These are phyloP conservation scores for Tephrocybe rancida DNA, from an alignment of 768 basidiomycete species.

Conservation along the genomic window DNA sequence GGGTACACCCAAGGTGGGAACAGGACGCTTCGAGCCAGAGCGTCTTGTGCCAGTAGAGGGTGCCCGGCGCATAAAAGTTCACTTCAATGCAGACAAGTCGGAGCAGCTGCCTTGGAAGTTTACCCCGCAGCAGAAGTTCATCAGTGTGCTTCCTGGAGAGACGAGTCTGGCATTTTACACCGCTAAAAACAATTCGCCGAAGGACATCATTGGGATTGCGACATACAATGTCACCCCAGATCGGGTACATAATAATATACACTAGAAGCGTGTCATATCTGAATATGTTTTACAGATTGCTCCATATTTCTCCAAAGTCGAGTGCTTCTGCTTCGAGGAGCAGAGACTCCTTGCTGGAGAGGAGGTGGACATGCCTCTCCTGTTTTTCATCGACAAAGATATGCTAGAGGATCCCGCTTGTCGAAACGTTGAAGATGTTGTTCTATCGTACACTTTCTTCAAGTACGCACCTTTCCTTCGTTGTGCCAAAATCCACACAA, in stretches of 20 bases:
- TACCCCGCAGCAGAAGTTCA: constrained; percentile 86
- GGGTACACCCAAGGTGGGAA: constrained; percentile 89
- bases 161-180: constrained; percentile 96
- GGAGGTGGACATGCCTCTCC: constrained; percentile 96
- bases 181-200: constrained; percentile 80
- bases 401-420: constrained; percentile 92
- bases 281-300: constrained; percentile 66
- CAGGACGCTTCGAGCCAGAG: constrained; percentile 82
- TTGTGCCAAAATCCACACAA: no score
- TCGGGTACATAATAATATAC: constrained; percentile 55
- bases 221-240: constrained; percentile 99
- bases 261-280: background rate
- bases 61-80: constrained; percentile 83
- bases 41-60: constrained; percentile 76
- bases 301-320: constrained; percentile 98
- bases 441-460: constrained; percentile 98
- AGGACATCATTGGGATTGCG: constrained; percentile 96
- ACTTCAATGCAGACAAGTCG: constrained; percentile 92
- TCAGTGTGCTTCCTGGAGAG: constrained; percentile 93
- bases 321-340: constrained; percentile 99
- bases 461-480: constrained; percentile 49
- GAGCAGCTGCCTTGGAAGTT: constrained; percentile 94
- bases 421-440: constrained; percentile 85
- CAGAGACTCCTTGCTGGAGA: constrained; percentile 93
- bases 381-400: constrained; percentile 99